Percentiles rank a stretch among this genome's conserved stretches.
These are phyloP conservation scores for Dovyalis caffra DNA, from an alignment of 345 rosid genomes.

Conservation along the genomic window DNA sequence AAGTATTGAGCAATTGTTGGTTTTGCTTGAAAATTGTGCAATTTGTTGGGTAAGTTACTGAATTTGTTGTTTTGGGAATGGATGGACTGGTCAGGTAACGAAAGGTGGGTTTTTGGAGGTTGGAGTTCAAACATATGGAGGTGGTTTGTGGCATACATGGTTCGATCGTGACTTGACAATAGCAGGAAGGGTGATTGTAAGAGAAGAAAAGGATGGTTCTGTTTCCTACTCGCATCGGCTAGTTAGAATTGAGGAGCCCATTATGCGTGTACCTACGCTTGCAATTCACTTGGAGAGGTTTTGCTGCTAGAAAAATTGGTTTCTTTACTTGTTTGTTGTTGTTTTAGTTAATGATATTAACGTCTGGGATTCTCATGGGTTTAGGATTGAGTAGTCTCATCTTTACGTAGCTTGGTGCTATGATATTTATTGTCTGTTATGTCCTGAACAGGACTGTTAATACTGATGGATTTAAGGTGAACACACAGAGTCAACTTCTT, in stretches of 20 bases:
- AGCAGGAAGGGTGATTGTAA: conserved; percentile 83
- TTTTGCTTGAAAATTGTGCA: not conserved
- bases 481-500: conserved; percentile 79
- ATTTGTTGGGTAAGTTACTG: not conserved
- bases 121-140: conserved; percentile 92
- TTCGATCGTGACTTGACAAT: conserved; percentile 96
- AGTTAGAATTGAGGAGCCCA: conserved; percentile 78
- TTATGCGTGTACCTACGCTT: conserved; percentile 87
- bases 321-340: not conserved
- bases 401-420: not conserved
- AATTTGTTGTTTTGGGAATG: conserved; percentile 6
- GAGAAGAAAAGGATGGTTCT: conserved; percentile 55
- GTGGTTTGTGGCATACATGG: conserved; percentile 98
- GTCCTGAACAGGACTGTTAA: conserved; percentile 57
- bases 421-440: not conserved
- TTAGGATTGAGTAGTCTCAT: not conserved
- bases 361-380: not conserved
- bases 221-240: conserved; percentile 63
- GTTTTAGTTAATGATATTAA: conserved; percentile 7
- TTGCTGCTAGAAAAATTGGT: not conserved
- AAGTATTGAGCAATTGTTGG: not conserved
- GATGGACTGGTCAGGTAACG: conserved; percentile 47
- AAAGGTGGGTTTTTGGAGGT: conserved; percentile 84
- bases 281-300: conserved; percentile 97
- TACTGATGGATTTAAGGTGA: conserved; percentile 87